phyloP scores from a whole-genome alignment of 352 stramenopile species.

The Pythium aquatile region DNA sequence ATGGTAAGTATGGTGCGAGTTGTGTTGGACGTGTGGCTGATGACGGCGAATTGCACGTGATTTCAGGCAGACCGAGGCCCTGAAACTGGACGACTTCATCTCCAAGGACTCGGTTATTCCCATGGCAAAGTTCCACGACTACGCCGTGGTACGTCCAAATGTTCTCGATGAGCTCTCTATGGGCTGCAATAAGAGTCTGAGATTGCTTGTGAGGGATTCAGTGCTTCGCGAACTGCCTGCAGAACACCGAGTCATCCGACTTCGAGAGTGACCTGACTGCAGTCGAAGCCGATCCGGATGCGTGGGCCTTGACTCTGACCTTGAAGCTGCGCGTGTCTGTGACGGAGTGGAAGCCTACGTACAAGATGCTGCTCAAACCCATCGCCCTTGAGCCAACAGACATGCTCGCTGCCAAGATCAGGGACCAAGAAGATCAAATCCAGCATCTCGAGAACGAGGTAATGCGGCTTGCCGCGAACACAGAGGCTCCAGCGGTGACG shows the following conservation, averaged over 20 bases:
- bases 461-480: too few species aligned
- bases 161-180: too few species aligned
- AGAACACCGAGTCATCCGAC: not conserved
- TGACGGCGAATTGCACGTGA: not conserved
- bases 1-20: not conserved
- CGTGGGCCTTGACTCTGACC: constrained; percentile 9
- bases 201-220: not conserved
- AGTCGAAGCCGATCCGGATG: not conserved
- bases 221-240: constrained; percentile 10
- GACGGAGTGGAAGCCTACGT: constrained; percentile 13
- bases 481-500: too few species aligned
- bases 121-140: constrained; percentile 12
- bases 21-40: too few species aligned
- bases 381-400: constrained; percentile 12
- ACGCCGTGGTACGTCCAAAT: constrained; percentile 1
- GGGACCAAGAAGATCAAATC: constrained; percentile 16
- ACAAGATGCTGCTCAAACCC: constrained; percentile 11
- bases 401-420: constrained; percentile 10
- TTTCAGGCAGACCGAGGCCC: constrained; percentile 1
- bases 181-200: too few species aligned
- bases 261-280: not conserved
- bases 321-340: constrained; percentile 9
- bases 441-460: too few species aligned
- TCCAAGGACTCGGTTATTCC: not conserved
- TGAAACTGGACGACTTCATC: not conserved